A percentile compares a stretch with the other conserved stretches of the same genome.
Conservation (phyloP, 2,329 filamentous ascomycete species). For the Pestalotiopsis sp. region DNA sequence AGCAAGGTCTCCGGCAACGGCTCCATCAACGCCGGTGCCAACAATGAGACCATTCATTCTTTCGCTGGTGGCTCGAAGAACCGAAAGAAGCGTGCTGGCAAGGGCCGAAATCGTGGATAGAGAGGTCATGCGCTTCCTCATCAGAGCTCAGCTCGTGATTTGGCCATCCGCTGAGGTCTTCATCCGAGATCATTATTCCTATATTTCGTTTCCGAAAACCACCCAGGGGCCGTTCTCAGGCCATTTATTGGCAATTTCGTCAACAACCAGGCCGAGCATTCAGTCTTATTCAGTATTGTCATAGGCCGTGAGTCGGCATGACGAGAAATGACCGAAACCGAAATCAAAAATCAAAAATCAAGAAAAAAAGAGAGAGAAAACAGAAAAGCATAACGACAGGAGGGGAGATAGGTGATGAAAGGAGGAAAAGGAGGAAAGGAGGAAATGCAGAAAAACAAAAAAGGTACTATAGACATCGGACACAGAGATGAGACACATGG, state of each 20-base stretch:
- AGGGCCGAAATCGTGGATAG: conserved; percentile 10
- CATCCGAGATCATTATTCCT: background rate
- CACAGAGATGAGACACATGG: background rate
- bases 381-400: too few species aligned
- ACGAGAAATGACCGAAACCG: too few species aligned
- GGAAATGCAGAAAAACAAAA: background rate
- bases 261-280: too few species aligned
- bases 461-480: background rate
- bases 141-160: background rate
- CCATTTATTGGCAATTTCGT: too few species aligned
- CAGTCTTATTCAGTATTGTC: too few species aligned
- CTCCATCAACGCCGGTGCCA: too few species aligned
- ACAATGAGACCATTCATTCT: background rate
- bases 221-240: too few species aligned
- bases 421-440: background rate
- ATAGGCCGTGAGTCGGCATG: too few species aligned
- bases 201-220: too few species aligned
- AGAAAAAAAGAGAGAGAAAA: too few species aligned
- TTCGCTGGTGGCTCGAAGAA: background rate
- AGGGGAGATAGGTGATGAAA: background rate
- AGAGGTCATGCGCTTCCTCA: background rate
- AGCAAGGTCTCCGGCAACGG: too few species aligned
- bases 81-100: conserved; percentile 3
- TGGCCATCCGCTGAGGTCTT: background rate
- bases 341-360: too few species aligned